These are phyloP conservation scores for Przewalskia tangutica DNA, from an alignment of 257 asterid species.

Conservation along the genomic window DNA sequence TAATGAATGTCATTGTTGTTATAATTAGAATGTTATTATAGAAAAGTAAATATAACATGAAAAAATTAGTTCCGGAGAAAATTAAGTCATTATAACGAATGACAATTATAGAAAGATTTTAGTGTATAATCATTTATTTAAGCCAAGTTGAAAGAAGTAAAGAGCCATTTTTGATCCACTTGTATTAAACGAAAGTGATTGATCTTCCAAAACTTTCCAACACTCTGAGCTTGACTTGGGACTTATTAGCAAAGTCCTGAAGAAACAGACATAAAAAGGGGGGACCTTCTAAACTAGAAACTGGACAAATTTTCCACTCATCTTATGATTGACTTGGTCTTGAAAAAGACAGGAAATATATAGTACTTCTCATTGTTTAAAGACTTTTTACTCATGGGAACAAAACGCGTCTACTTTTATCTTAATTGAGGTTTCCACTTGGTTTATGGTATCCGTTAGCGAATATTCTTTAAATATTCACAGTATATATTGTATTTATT, in stretches of 20 bases:
- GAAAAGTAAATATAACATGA: too few species aligned
- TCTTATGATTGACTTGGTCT: not conserved
- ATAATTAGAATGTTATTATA: too few species aligned
- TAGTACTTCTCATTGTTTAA: not conserved
- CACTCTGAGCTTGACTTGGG: not conserved
- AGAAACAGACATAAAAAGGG: not conserved
- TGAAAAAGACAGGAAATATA: not conserved
- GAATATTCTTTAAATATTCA: too few species aligned
- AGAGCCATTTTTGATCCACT: not conserved
- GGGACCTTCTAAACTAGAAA: not conserved
- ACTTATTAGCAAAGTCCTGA: not conserved
- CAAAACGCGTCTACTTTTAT: not conserved
- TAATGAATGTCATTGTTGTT: too few species aligned
- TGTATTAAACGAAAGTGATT: not conserved
- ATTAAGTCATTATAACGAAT: too few species aligned
- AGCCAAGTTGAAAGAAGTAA: too few species aligned
- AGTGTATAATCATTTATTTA: too few species aligned
- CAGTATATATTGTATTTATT: too few species aligned
- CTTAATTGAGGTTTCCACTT: not conserved
- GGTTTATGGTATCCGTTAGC: too few species aligned
- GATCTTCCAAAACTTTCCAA: not conserved
- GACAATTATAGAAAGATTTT: too few species aligned
- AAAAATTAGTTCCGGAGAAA: too few species aligned
- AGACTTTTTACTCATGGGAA: not conserved
- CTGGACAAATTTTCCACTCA: not conserved